Percentiles rank a stretch among this genome's conserved stretches.
Conservation (phyloP, 2,329 filamentous ascomycete genomes). For the Penicillium sp. region DNA sequence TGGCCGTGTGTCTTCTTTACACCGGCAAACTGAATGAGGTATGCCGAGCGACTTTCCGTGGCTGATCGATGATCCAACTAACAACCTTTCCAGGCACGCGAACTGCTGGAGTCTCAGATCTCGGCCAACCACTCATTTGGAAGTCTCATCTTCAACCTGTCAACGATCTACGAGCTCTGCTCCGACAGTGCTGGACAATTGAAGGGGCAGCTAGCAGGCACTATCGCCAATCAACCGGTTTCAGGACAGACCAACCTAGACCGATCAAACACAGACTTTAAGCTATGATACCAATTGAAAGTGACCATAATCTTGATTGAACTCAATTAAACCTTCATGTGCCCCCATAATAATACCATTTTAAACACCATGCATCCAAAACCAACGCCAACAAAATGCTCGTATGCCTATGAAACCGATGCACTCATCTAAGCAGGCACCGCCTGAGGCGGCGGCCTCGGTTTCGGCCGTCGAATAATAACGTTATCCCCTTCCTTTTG, state of each 20-base stretch:
- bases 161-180: conserved; percentile 88
- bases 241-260: conserved; percentile 63
- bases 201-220: conserved; percentile 71
- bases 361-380: conserved; percentile 22
- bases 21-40: conserved; percentile 72
- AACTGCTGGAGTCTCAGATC: conserved; percentile 65
- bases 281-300: conserved; percentile 53
- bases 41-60: conserved; percentile 22
- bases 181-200: conserved; percentile 69
- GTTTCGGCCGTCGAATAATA: conserved; percentile 64
- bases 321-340: conserved; percentile 1
- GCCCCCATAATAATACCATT: conserved; percentile 8
- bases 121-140: conserved; percentile 66
- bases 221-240: conserved; percentile 60
- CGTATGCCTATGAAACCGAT: background rate
- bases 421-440: background rate
- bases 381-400: conserved; percentile 11
- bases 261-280: conserved; percentile 71
- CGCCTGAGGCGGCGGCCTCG: conserved; percentile 19
- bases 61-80: background rate
- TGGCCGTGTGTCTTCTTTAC: conserved; percentile 81
- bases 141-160: conserved; percentile 82
- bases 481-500: conserved; percentile 70
- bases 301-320: conserved; percentile 8
- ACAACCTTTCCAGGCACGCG: conserved; percentile 54